Base-by-base conservation (phyloP, 352 stramenopile genomes). In the Phytophthora quininea region DNA sequence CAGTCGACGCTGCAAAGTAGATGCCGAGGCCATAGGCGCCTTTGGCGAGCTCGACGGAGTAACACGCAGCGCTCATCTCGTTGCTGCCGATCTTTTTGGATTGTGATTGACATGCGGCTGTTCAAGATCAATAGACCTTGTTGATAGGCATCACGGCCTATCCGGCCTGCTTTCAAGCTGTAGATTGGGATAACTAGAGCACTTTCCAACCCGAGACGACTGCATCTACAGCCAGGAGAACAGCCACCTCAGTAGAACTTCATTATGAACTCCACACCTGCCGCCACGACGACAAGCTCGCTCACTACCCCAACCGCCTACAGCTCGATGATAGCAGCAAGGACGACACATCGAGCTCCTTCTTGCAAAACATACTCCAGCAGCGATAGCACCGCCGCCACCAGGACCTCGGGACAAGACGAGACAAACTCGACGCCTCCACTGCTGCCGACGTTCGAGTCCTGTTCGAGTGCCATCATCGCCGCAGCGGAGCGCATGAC, bases 21-120 rank as follows among this genome's bases (percentile, higher is more conserved):
- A 93, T 91, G 19, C 85, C 85, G 19, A 93, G 77, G 14, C 85
- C 85, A 37, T 79, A 91, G n/a, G 71, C 60, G 45, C 71, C 80
- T 46, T 92, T 93, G 53, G 62, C 15, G 37, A 93, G 71, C 56
- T 57, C 54, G 11, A 88, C 85, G 3, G 80, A 73, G 69, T 89
- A 90, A 33, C 67, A 74, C 7, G 62, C 63, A 12, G 61, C 61
- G 43, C 19, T 24, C 43, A 49, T 49, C 38, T 3, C 9, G 6
- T 24, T 19, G 12, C 40, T 47, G 43, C 43, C 24, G 43, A 49
- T 49, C 43, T 49, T 49, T 49, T 49, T 3, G 14, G 15, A 29
- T 49, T 24, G 40, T 43, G 37, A 43, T 24, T 24, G 19, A 12
- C 37, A n/a, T 6, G 43, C 29, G 43, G 24, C 43, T 6, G 14